Percentiles rank a stretch among this genome's conserved stretches.
Evolutionary conservation across 345 rosid genomes (phyloP).

Genomic region (Jatropha curcas): DNA sequence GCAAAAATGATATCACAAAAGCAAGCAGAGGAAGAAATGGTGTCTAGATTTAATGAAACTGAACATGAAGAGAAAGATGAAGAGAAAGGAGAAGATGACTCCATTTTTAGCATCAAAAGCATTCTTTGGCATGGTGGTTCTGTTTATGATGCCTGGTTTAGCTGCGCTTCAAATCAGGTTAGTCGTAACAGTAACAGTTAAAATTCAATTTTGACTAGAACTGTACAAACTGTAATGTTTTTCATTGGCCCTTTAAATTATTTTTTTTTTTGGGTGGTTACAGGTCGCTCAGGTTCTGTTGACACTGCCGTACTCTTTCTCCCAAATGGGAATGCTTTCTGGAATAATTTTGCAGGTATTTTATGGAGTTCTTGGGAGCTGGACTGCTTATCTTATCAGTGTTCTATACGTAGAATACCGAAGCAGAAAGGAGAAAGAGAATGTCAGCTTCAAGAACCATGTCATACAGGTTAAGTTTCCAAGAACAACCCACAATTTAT

Average conservation of each 20-base stretch:
- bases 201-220: neutral
- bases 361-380: conserved; percentile 76
- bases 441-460: conserved; percentile 84
- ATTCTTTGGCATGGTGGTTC: conserved; percentile 87
- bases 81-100: conserved; percentile 24
- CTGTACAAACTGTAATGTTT: neutral
- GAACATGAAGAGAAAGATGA: conserved; percentile 41
- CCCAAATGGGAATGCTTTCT: conserved; percentile 88
- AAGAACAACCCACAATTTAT: conserved; percentile 9
- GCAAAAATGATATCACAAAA: conserved; percentile 40
- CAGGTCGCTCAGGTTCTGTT: conserved; percentile 90
- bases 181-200: neutral
- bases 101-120: conserved; percentile 45
- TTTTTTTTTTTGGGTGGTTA: conserved; percentile 10
- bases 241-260: neutral
- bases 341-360: conserved; percentile 74
- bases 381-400: conserved; percentile 93
- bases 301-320: conserved; percentile 86
- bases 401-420: conserved; percentile 76
- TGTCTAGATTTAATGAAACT: conserved; percentile 39
- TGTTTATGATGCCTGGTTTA: conserved; percentile 89
- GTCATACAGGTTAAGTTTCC: conserved; percentile 69
- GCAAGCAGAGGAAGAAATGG: conserved; percentile 57
- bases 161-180: conserved; percentile 85
- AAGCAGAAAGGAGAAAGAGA: conserved; percentile 74